Percentiles rank a stretch among this genome's conserved stretches.
Evolutionary conservation across 345 rosid genomes (phyloP).

Genomic region (Syzygium aromaticum): DNA sequence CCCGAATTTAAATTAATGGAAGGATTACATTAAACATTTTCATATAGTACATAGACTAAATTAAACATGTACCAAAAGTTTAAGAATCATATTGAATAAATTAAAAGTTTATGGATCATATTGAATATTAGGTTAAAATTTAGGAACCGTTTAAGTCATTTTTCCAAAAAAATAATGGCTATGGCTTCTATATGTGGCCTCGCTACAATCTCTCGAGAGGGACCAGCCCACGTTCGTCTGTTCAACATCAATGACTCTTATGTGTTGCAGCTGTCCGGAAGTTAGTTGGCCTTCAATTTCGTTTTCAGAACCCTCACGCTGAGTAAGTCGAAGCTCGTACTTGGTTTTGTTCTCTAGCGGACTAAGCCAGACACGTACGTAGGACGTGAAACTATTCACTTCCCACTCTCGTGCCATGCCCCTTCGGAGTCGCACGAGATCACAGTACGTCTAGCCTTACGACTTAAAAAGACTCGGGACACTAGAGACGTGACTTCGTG

Average conservation of each 20-base stretch:
- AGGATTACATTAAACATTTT: no score
- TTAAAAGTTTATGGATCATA: no score
- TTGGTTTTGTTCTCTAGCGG: not conserved
- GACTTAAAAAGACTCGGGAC: not conserved
- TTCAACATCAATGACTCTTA: not conserved
- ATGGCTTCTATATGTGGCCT: no score
- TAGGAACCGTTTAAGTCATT: no score
- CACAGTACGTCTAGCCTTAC: not conserved
- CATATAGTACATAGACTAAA: no score
- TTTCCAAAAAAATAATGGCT: no score
- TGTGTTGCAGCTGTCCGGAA: not conserved
- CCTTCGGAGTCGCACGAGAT: not conserved
- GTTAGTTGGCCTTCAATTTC: not conserved
- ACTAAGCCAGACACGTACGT: not conserved
- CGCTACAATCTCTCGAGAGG: no score
- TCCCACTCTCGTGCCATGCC: not conserved
- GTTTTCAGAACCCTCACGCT: not conserved
- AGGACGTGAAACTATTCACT: not conserved
- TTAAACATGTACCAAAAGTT: no score
- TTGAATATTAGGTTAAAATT: no score
- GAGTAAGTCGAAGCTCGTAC: not conserved
- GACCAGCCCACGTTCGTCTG: not conserved
- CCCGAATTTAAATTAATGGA: no score
- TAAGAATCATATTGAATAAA: no score
- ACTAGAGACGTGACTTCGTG: not conserved